Conservation (phyloP, 176 grass and related monocot genomes). For the Triticum turgidum region DNA sequence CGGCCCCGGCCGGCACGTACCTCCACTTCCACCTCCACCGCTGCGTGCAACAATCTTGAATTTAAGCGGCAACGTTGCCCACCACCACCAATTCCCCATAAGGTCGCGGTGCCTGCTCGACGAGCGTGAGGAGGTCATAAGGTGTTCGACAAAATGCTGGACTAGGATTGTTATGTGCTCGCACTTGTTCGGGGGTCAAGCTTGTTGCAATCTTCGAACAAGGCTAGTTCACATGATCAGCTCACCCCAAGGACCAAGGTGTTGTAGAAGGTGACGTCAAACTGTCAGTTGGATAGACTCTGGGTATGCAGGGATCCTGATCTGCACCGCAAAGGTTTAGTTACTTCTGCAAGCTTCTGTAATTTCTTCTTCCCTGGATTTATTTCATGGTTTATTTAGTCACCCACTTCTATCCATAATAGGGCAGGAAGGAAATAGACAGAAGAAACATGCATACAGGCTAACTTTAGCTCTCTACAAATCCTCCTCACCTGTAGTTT, state of each 20-base stretch:
- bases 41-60: neutral
- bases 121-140: neutral
- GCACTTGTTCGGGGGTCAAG: neutral
- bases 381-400: neutral
- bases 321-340: neutral
- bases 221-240: no score
- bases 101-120: neutral
- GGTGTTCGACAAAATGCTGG: neutral
- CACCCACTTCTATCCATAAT: neutral
- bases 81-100: neutral
- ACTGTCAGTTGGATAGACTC: neutral
- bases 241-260: neutral
- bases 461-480: constrained; percentile 40
- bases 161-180: neutral
- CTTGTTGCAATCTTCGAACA: neutral
- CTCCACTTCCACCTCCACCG: neutral
- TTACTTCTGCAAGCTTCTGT: neutral
- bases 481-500: constrained; percentile 18
- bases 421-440: neutral
- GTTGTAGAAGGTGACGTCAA: neutral
- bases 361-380: neutral
- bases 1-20: neutral
- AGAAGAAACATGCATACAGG: neutral
- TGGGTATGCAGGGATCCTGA: neutral
- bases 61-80: neutral